These are phyloP conservation scores for Mortierella sp. DNA, from an alignment of 371 early-diverging fungal genomes.

Conservation along the genomic window DNA sequence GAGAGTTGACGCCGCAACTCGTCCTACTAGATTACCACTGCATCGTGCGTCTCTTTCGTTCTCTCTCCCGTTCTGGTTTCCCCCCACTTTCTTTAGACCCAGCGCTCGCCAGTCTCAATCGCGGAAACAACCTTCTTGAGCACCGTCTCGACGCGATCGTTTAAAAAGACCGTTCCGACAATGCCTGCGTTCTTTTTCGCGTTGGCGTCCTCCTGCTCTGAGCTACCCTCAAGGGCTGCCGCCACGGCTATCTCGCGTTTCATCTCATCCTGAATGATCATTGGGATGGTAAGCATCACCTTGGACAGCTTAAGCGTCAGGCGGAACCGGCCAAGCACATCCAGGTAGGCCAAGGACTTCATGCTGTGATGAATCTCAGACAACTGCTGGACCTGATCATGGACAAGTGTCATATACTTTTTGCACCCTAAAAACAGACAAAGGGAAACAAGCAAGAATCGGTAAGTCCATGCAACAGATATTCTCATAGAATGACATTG, in stretches of 20 bases:
- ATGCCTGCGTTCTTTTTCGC: slow-evolving; percentile 54
- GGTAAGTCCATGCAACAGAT: too few relatives aligned
- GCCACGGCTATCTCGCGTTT: slow-evolving; percentile 52
- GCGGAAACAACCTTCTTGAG: slow-evolving; percentile 64
- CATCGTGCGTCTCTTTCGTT: too few relatives aligned
- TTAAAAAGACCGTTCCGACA: slow-evolving; percentile 54
- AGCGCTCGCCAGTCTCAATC: slow-evolving; percentile 65
- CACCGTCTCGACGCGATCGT: slow-evolving; percentile 62
- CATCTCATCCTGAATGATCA: slow-evolving; percentile 65
- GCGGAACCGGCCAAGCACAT: slow-evolving; percentile 66
- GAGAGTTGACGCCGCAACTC: too few relatives aligned
- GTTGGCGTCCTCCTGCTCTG: slow-evolving; percentile 31
- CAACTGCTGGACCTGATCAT: slow-evolving; percentile 68
- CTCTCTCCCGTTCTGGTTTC: too few relatives aligned
- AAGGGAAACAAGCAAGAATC: too few relatives aligned
- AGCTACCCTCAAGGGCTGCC: slow-evolving; percentile 47
- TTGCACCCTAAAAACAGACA: slow-evolving; percentile 57
- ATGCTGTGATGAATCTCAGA: slow-evolving; percentile 71
- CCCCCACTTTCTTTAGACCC: slow-evolving; percentile 34
- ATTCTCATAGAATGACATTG: too few relatives aligned
- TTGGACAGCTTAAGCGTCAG: slow-evolving; percentile 67
- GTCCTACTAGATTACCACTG: too few relatives aligned
- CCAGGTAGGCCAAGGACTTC: slow-evolving; percentile 66
- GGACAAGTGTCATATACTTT: slow-evolving; percentile 69
- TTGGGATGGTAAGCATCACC: slow-evolving; percentile 65